These are phyloP conservation scores for Linnemannia elongata DNA, from an alignment of 192 early-diverging fungal genomes.

Conservation along the genomic window DNA sequence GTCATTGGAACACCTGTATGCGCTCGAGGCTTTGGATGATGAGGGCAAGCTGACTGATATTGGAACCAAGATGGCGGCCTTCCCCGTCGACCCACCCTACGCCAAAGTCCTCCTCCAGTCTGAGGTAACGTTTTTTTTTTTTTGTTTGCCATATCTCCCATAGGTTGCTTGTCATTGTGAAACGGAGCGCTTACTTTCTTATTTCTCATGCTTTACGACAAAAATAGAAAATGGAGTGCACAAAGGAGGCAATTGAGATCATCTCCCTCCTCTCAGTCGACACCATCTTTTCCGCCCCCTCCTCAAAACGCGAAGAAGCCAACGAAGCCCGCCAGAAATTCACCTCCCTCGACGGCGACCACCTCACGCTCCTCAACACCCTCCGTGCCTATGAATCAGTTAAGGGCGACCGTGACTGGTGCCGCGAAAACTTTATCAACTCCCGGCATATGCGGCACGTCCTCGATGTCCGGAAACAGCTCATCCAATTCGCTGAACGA, in stretches of 20 bases:
- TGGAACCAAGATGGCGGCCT: constrained; percentile 88
- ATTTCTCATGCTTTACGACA: constrained; percentile 1
- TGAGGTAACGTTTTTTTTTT: constrained; percentile 54
- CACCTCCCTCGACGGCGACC: constrained; percentile 90
- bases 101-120: constrained; percentile 92
- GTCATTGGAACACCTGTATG: constrained; percentile 91
- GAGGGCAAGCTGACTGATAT: constrained; percentile 81
- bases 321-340: constrained; percentile 87
- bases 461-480: constrained; percentile 89
- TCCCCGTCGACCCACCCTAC: constrained; percentile 92
- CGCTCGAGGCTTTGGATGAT: constrained; percentile 90
- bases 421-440: constrained; percentile 93
- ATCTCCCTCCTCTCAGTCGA: constrained; percentile 95
- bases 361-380: constrained; percentile 92
- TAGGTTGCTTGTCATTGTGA: neutral
- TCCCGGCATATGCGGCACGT: constrained; percentile 87
- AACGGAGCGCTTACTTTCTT: neutral
- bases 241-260: constrained; percentile 89
- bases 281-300: constrained; percentile 88
- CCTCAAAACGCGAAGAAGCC: constrained; percentile 90
- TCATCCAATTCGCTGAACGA: constrained; percentile 82
- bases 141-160: neutral
- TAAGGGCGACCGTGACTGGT: constrained; percentile 90
- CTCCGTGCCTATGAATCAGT: constrained; percentile 81
- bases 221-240: constrained; percentile 74